Percentiles rank a stretch among this genome's conserved stretches.
These are phyloP conservation scores for Phytophthora constricta DNA, from an alignment of 352 stramenopile species.

Conservation along the genomic window DNA sequence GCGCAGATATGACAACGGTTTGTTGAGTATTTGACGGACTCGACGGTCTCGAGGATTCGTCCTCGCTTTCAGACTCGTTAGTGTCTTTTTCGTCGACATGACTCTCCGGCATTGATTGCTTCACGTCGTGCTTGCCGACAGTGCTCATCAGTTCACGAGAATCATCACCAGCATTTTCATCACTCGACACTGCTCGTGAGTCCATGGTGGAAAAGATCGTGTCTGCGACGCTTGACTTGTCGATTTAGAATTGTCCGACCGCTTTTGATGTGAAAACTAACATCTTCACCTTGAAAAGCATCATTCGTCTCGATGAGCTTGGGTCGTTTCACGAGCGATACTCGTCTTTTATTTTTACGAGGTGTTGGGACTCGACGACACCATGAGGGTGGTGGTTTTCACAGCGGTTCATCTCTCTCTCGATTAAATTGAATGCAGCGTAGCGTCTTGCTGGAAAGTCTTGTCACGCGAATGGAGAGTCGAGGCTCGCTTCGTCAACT, in stretches of 20 bases:
- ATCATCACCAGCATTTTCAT: constrained; percentile 1
- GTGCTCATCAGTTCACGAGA: not conserved
- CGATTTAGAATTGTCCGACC: not conserved
- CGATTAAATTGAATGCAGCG: not conserved
- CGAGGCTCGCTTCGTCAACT: constrained; percentile 55
- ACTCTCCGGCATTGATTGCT: constrained; percentile 12
- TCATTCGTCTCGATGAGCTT: not conserved
- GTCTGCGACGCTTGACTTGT: constrained; percentile 20
- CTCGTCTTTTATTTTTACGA: constrained; percentile 22
- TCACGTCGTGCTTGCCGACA: not conserved
- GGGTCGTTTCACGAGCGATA: constrained; percentile 20
- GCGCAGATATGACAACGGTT: constrained; percentile 38
- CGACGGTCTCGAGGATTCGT: constrained; percentile 15
- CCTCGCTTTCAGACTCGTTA: constrained; percentile 21
- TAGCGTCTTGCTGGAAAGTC: constrained; percentile 1
- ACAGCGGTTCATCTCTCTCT: not conserved
- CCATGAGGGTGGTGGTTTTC: constrained; percentile 6
- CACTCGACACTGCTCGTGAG: constrained; percentile 6
- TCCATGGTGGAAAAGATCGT: constrained; percentile 16
- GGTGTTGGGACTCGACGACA: not conserved
- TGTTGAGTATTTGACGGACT: constrained; percentile 7
- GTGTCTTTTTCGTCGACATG: constrained; percentile 14
- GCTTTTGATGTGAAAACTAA: too few species aligned
- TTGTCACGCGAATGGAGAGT: constrained; percentile 40
- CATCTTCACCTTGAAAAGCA: too few species aligned